phyloP scores from a whole-genome alignment of 768 basidiomycete genomes.

The Phlebiopsis flavidoalba region DNA sequence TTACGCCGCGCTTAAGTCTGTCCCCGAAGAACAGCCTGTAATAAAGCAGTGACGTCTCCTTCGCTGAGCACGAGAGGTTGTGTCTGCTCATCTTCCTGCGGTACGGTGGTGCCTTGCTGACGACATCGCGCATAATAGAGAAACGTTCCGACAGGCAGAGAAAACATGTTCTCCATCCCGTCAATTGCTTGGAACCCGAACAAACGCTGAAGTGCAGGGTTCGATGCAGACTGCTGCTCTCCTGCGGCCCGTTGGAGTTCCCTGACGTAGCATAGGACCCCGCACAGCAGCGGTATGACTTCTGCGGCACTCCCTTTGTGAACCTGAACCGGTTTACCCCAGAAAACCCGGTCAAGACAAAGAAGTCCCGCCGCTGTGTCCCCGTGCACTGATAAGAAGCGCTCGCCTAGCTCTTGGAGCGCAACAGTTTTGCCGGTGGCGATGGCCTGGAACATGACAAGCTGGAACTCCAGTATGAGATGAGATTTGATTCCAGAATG shows the following conservation, averaged over 20 bases:
- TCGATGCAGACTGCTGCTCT: conserved; percentile 24
- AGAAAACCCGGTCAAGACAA: conserved; percentile 39
- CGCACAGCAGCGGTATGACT: conserved; percentile 25
- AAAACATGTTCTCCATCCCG: conserved; percentile 23
- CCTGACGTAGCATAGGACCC: conserved; percentile 31
- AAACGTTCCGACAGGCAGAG: conserved; percentile 23
- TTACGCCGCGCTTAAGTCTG: background rate
- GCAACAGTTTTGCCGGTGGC: conserved; percentile 12
- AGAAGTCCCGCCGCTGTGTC: conserved; percentile 31
- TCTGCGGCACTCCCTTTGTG: conserved; percentile 3
- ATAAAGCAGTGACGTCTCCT: background rate
- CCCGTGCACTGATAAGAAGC: conserved; percentile 21
- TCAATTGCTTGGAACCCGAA: conserved; percentile 28
- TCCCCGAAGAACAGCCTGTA: background rate
- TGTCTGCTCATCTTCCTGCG: background rate
- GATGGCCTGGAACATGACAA: conserved; percentile 28
- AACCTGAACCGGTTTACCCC: conserved; percentile 20
- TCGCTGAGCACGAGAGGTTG: background rate
- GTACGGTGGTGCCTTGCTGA: background rate
- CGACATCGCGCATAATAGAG: conserved; percentile 11
- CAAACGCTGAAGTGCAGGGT: conserved; percentile 23
- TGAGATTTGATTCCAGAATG: background rate
- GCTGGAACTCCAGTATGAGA: background rate
- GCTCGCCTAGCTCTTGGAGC: conserved; percentile 29
- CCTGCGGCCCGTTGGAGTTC: conserved; percentile 26